Percentiles rank a stretch among this genome's conserved stretches.
phyloP scores from a whole-genome alignment of 1,139 yeast genomes.

The Yamadazyma blattariae region DNA sequence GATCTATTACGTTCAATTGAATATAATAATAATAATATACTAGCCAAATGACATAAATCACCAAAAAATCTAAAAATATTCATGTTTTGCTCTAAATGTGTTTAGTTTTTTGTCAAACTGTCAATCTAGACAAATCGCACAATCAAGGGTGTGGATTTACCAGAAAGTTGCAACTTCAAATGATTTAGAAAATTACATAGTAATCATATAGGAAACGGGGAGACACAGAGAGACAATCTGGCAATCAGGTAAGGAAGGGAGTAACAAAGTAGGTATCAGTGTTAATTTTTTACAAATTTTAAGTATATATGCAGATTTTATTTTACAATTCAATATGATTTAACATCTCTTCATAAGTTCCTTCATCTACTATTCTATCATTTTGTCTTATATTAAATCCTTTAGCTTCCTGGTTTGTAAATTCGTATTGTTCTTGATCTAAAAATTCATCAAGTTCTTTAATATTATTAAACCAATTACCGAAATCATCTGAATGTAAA shows the following conservation, averaged over 20 bases:
- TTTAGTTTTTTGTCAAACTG: not conserved
- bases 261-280: no score
- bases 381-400: slow-evolving; percentile 21
- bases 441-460: slow-evolving; percentile 11
- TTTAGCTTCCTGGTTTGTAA: slow-evolving; percentile 12
- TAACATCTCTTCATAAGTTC: slow-evolving; percentile 18
- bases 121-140: not conserved
- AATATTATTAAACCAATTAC: slow-evolving; percentile 20
- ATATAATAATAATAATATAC: slow-evolving; percentile 71
- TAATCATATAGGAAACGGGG: no score
- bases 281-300: no score
- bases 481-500: slow-evolving; percentile 15
- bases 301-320: no score
- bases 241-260: no score
- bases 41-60: slow-evolving; percentile 80
- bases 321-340: slow-evolving; percentile 19
- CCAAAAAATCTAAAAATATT: slow-evolving; percentile 60
- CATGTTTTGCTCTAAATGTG: slow-evolving; percentile 25
- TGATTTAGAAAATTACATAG: no score
- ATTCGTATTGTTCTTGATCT: slow-evolving; percentile 7
- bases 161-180: not conserved
- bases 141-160: not conserved
- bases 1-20: slow-evolving; percentile 66
- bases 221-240: no score
- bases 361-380: slow-evolving; percentile 16